A percentile compares a stretch with the other conserved stretches of the same genome.
Evolutionary conservation across 2,329 filamentous ascomycete genomes (phyloP).

Genomic region (Fusarium avenaceum): DNA sequence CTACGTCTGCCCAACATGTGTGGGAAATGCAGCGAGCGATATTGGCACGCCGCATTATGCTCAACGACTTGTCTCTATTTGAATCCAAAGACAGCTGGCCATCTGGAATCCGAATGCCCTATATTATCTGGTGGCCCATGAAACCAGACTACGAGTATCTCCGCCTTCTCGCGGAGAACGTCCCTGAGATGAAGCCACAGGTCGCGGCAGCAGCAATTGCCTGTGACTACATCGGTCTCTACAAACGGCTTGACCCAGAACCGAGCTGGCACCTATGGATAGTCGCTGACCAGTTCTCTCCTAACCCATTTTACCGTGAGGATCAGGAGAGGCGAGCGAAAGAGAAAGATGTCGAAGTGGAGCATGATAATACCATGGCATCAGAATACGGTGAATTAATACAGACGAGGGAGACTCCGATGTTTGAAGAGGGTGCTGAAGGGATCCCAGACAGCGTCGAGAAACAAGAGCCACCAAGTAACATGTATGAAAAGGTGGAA

Average conservation of each 20-base stretch:
- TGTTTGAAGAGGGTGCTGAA: not conserved
- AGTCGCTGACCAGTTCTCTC: not conserved
- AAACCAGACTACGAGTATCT: not conserved
- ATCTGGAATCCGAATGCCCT: not conserved
- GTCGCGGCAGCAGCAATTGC: slow-evolving; percentile 9
- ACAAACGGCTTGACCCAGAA: not conserved
- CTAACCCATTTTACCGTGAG: not conserved
- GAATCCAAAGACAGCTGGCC: not conserved
- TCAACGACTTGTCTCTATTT: slow-evolving; percentile 6
- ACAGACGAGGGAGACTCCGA: not conserved
- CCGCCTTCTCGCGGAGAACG: not conserved
- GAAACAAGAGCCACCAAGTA: not conserved
- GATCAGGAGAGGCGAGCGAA: slow-evolving; percentile 5
- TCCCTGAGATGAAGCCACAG: slow-evolving; percentile 9
- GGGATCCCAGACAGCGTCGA: not conserved
- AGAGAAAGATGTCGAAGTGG: not conserved
- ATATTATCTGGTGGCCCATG: slow-evolving; percentile 26
- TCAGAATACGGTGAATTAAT: not conserved
- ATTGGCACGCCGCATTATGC: slow-evolving; percentile 13
- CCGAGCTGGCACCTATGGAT: not conserved
- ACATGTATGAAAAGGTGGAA: no score
- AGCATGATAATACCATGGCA: not conserved
- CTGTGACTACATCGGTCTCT: not conserved
- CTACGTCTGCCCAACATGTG: not conserved
- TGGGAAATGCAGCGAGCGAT: slow-evolving; percentile 8